These are phyloP conservation scores for Plasmopara halstedii DNA, from an alignment of 352 stramenopile species.

Conservation along the genomic window DNA sequence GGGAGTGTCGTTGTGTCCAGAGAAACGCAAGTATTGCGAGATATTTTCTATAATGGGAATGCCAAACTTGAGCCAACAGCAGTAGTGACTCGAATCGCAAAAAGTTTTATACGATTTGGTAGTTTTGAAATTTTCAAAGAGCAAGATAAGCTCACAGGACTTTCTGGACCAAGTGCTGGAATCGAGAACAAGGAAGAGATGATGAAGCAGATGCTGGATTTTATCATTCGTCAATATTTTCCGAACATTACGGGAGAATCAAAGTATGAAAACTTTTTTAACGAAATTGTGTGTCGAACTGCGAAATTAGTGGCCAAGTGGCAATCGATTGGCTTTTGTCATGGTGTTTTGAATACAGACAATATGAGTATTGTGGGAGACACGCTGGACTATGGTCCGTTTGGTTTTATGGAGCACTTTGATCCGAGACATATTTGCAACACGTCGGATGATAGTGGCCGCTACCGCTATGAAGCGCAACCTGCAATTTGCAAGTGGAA, in stretches of 20 bases:
- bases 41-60: constrained; percentile 88
- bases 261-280: constrained; percentile 45
- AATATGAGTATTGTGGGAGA: constrained; percentile 89
- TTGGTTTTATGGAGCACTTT: constrained; percentile 90
- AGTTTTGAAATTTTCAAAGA: constrained; percentile 95
- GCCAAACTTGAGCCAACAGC: constrained; percentile 72
- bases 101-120: constrained; percentile 92
- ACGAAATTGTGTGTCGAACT: constrained; percentile 63
- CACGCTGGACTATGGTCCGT: constrained; percentile 91
- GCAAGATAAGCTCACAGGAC: constrained; percentile 48
- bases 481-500: constrained; percentile 87
- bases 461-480: constrained; percentile 80
- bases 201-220: constrained; percentile 75
- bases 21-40: constrained; percentile 62
- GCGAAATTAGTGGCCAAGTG: constrained; percentile 77
- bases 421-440: constrained; percentile 78
- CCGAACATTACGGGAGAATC: constrained; percentile 26
- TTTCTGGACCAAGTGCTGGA: constrained; percentile 59
- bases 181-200: constrained; percentile 57
- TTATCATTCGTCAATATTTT: constrained; percentile 66
- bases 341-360: constrained; percentile 90
- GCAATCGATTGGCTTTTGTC: constrained; percentile 84
- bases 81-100: constrained; percentile 84
- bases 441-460: constrained; percentile 66
- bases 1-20: constrained; percentile 67